These are phyloP conservation scores for Aspergillus steynii DNA, from an alignment of 495 filamentous ascomycete species.

Conservation along the genomic window DNA sequence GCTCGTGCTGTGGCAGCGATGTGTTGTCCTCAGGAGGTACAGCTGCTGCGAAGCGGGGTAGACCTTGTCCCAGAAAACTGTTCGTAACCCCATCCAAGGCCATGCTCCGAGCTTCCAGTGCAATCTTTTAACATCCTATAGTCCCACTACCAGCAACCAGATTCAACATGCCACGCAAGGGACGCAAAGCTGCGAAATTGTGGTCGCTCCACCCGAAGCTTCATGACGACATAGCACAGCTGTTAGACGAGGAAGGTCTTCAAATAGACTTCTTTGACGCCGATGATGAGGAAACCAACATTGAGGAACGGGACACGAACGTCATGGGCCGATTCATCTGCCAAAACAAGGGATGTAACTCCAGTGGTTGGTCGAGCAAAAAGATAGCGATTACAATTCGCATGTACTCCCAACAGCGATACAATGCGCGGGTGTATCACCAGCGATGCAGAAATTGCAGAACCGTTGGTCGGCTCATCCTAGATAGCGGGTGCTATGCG, in stretches of 20 bases:
- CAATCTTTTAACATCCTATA: conserved; percentile 11
- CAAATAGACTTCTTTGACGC: conserved; percentile 9
- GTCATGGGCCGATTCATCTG: conserved; percentile 38
- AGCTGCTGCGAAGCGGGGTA: conserved; percentile 17
- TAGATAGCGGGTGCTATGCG: conserved; percentile 45
- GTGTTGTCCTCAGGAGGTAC: conserved; percentile 15
- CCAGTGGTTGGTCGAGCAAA: conserved; percentile 40
- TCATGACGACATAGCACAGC: conserved; percentile 14
- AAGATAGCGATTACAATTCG: conserved; percentile 46
- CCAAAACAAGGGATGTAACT: conserved; percentile 10
- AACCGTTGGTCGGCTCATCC: conserved; percentile 28
- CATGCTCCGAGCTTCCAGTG: conserved; percentile 12
- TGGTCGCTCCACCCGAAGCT: conserved; percentile 15
- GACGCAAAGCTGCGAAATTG: conserved; percentile 11
- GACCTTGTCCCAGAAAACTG: conserved; percentile 10
- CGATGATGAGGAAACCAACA: conserved; percentile 6
- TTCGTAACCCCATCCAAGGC: conserved; percentile 14
- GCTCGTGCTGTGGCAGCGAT: conserved; percentile 15
- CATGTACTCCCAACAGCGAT: conserved; percentile 36
- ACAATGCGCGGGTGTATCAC: conserved; percentile 50
- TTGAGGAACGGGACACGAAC: conserved; percentile 16
- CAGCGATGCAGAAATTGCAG: conserved; percentile 44
- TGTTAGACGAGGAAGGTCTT: conserved; percentile 14
- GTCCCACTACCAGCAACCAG: conserved; percentile 8
- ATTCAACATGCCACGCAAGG: conserved; percentile 16